Evolutionary conservation across 2,329 filamentous ascomycete genomes (phyloP), one percentile per base, ranked within the genome.

Genomic region (Aphanocladium album): DNA sequence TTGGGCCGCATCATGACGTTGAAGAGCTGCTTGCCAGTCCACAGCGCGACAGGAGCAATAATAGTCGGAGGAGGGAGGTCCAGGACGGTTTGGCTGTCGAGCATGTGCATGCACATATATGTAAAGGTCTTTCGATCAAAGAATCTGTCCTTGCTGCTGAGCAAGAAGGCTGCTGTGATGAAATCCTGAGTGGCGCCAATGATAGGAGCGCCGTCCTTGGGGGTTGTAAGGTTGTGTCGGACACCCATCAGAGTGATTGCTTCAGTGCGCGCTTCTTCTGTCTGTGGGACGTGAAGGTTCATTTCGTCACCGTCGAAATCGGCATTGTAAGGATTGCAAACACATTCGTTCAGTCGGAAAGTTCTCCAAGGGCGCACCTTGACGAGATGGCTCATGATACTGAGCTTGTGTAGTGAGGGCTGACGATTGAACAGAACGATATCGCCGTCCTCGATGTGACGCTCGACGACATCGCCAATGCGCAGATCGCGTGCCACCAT

Each of bases 101-200:
- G 87, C 95, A 99, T 99, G 74, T 93, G 95, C 73, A 90, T 89
- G 71, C 93, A 96, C 46, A 97, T 85, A 66, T 96, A 93, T 2
- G 89, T 88, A 70, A 99, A 99, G 0, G 89, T 88, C 67, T 89
- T 89, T 57, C 93, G 87, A 68, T 96, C 91, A 69, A 90, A 96
- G 75, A 99, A 98, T 60, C 87, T 85, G 71, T 98, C 93, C 71
- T 98, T 98, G 74, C 88, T 90, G 68, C 91, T 96, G 27, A 98
- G 80, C 4, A 98, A 78, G 71, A 92, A 99, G 0, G 95, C 90
- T 4, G 93, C 93, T 27, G 93, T 98, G 68, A 99, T 98, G 77
- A 99, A 99, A 80, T 99, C 95, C 70, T 99, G 95, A 33, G 96
- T 99, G n/a, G 95, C 93, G 19, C 93, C 92, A 77, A 99, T 98